Base-by-base conservation (phyloP, 1,139 yeast species). In the Meyerozyma elateridarum region DNA sequence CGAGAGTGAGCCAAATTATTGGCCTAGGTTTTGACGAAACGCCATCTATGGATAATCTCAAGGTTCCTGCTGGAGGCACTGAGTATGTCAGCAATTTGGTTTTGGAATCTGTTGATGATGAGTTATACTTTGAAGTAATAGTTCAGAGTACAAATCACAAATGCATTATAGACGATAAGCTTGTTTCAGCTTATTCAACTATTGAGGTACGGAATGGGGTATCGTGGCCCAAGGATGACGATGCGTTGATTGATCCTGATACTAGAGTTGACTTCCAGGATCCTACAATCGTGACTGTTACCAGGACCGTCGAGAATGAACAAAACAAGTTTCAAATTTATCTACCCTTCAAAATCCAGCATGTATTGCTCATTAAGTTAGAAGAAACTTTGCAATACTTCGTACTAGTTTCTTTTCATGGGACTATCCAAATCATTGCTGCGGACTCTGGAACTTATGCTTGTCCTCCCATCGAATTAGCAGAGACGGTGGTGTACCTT, bases 341-440 rank as follows among this genome's bases (percentile, higher is more conserved):
- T 37, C 67, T 61, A 36, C 73, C 73, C 1, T 66, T 41, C 42
- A 57, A 59, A 34, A 60, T 69, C 13, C 74, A 68, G 37, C 72
- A 68, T 37, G 61, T 60, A 1, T 36, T 61, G 5, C 70, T 70
- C 4, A 42, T 65, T 6, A 41, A 60, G 5, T 35, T 59, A 8
- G 54, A 59, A 16, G 47, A 46, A 2, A 40, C 36, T 6, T 48
- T 67, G 19, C 46, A 46, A 13, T 70, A 56, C 37, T 68, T 73
- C 65, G 73, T 66, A n/a, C 56, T 89, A 21, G 77, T 82, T 4
- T 76, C 95, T 0, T 87, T 91, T 15, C 73, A 77, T 29, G 87
- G 88, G 1, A 70, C 76, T 4, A 41, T 76, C 3, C 85, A 83
- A 49, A 73, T 95, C 61, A 72, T 93, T 0, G 71, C 79, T 8